Conservation (phyloP, 345 rosid species). For the Eucalyptus regnans region DNA sequence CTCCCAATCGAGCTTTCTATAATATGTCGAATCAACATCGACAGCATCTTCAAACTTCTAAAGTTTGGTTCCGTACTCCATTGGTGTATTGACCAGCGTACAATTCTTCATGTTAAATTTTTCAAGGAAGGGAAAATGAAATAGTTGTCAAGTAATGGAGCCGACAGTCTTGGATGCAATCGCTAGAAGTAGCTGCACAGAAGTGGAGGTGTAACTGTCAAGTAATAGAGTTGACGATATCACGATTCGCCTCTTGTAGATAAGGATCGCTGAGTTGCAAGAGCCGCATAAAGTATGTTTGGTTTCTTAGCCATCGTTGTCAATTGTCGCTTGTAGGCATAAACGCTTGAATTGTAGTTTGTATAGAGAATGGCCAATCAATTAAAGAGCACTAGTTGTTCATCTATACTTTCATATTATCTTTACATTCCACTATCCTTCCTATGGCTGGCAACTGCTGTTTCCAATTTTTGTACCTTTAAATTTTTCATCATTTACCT, state of each 20-base stretch:
- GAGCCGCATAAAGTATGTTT: neutral
- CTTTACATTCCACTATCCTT: neutral
- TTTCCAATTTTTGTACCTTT: too few relatives aligned
- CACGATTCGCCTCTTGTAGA: fast-evolving
- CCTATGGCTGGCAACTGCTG: neutral
- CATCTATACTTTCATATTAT: neutral
- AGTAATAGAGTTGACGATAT: fast-evolving
- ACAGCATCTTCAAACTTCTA: too few relatives aligned
- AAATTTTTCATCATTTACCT: neutral
- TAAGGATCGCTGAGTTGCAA: fast-evolving
- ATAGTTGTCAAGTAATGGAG: neutral
- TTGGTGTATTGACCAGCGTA: fast-evolving
- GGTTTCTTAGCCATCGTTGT: fast-evolving
- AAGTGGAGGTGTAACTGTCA: neutral
- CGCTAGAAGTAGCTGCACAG: fast-evolving
- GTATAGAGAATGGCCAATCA: neutral
- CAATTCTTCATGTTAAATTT: too few relatives aligned
- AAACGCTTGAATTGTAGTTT: neutral
- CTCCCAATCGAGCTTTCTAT: too few relatives aligned
- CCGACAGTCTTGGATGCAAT: fast-evolving
- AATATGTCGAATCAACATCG: fast-evolving
- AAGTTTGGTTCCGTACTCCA: fast-evolving
- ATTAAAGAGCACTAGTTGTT: neutral
- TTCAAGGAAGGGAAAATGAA: fast-evolving
- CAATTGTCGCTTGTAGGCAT: fast-evolving